Conservation (phyloP, 352 stramenopile genomes). For the Phytophthora capsici region DNA sequence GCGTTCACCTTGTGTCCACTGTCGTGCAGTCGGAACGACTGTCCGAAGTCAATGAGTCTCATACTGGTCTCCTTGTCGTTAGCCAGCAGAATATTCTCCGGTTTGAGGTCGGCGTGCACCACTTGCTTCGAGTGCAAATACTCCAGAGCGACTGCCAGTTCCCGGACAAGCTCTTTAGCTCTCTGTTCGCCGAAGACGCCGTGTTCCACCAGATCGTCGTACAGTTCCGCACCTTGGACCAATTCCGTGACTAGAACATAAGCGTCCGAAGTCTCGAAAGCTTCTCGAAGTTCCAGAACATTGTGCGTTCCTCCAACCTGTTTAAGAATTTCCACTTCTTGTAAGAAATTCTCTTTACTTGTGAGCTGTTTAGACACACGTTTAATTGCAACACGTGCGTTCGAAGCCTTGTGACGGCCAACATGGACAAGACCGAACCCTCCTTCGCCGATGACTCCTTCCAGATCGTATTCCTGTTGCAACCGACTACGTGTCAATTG, state of each 20-base stretch:
- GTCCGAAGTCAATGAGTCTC: slow-evolving; percentile 79
- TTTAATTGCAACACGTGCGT: slow-evolving; percentile 64
- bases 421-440: slow-evolving; percentile 56
- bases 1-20: slow-evolving; percentile 20
- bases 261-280: slow-evolving; percentile 61
- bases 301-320: slow-evolving; percentile 50
- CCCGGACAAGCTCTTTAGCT: slow-evolving; percentile 40
- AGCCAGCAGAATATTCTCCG: slow-evolving; percentile 61
- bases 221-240: slow-evolving; percentile 57
- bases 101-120: slow-evolving; percentile 65
- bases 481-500: slow-evolving; percentile 25
- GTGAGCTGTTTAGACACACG: slow-evolving; percentile 54
- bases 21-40: slow-evolving; percentile 57
- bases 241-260: slow-evolving; percentile 69
- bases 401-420: slow-evolving; percentile 48
- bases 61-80: slow-evolving; percentile 44
- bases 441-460: slow-evolving; percentile 56
- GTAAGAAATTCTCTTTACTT: slow-evolving; percentile 54
- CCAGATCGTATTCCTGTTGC: slow-evolving; percentile 52
- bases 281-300: slow-evolving; percentile 56
- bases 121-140: slow-evolving; percentile 55
- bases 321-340: slow-evolving; percentile 57
- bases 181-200: slow-evolving; percentile 49
- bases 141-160: slow-evolving; percentile 45
- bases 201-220: slow-evolving; percentile 52